Evolutionary conservation across 2,329 filamentous ascomycete species (phyloP).

Genomic region (Diplodia sapinea): DNA sequence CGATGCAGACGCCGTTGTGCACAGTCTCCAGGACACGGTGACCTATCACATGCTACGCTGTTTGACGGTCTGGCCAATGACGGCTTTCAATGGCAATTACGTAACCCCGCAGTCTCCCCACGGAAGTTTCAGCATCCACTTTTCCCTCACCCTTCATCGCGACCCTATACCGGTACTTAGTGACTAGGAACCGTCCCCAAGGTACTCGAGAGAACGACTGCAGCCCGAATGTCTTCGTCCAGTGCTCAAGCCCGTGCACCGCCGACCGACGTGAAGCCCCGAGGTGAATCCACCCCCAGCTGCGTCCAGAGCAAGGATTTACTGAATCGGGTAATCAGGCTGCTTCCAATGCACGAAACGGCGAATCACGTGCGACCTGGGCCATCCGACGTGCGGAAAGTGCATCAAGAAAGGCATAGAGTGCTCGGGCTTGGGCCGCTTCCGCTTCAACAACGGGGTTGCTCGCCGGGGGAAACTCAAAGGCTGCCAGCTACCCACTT

Average conservation of each 20-base stretch:
- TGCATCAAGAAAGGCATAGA: conserved; percentile 48
- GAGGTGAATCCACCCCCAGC: background rate
- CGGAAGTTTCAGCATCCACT: background rate
- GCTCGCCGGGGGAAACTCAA: conserved; percentile 37
- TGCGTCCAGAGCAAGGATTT: background rate
- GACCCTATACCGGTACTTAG: background rate
- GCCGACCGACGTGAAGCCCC: background rate
- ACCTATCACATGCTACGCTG: background rate
- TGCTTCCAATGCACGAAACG: conserved; percentile 50
- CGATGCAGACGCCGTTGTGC: background rate
- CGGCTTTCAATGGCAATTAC: conserved; percentile 11
- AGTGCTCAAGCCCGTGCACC: background rate
- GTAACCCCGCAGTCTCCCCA: background rate
- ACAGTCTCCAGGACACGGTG: background rate
- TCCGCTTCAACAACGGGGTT: conserved; percentile 45
- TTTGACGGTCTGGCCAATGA: background rate
- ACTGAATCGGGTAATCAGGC: conserved; percentile 33
- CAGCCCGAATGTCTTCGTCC: background rate
- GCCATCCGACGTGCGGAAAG: conserved; percentile 49
- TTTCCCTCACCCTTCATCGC: background rate
- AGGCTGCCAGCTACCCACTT: conserved; percentile 34
- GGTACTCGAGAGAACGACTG: background rate
- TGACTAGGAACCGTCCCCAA: background rate
- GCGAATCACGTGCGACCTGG: conserved; percentile 50
- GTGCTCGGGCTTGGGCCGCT: conserved; percentile 50